These are phyloP conservation scores for Alternaria atra DNA, from an alignment of 2,329 filamentous ascomycete species.

Conservation along the genomic window DNA sequence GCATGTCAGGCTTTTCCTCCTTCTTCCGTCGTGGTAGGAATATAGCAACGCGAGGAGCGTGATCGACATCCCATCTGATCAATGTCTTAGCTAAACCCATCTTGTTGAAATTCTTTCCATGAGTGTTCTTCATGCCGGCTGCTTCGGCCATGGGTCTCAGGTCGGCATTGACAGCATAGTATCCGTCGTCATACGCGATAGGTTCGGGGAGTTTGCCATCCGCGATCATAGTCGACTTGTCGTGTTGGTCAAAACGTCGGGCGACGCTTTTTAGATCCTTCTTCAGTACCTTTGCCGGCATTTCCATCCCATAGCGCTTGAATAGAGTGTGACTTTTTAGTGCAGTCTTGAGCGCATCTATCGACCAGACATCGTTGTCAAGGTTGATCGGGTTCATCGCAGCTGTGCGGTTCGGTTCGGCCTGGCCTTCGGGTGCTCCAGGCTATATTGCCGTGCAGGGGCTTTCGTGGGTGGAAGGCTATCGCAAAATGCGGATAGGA, in stretches of 20 bases:
- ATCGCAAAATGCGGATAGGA: background rate
- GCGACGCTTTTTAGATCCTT: background rate
- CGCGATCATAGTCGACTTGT: background rate
- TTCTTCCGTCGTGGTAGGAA: background rate
- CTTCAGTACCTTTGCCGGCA: background rate
- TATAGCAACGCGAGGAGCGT: background rate
- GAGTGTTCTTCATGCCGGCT: background rate
- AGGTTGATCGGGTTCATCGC: background rate
- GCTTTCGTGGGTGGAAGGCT: too few species aligned
- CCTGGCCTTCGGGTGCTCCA: too few species aligned
- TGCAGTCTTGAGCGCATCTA: background rate
- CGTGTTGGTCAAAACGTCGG: background rate
- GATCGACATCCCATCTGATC: background rate
- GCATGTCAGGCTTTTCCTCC: background rate
- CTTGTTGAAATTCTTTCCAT: background rate
- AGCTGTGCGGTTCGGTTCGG: background rate
- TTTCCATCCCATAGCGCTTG: background rate
- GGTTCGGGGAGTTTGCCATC: background rate
- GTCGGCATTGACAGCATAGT: background rate
- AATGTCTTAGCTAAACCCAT: background rate
- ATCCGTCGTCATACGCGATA: background rate
- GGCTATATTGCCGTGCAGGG: background rate
- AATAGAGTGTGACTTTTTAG: background rate
- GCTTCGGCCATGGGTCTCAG: background rate
- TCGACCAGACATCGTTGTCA: background rate